Base-by-base conservation (phyloP, 106 monocot species). In the Chionographis japonica region DNA sequence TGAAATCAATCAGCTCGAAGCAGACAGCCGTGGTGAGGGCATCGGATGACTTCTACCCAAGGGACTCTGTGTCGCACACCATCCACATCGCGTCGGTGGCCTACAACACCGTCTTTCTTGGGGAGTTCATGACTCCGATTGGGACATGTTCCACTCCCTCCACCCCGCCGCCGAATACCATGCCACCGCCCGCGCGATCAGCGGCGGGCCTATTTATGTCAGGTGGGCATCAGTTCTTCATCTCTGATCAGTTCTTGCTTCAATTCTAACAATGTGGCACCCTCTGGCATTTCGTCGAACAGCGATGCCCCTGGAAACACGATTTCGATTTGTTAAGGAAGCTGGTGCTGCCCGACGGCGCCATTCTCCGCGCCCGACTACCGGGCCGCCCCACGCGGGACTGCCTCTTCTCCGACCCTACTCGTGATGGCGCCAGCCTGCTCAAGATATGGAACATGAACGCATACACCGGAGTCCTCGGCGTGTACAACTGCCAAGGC, bases 371-470 rank as follows among this genome's bases (percentile, higher is more conserved):
- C 12, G 90, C 98, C 4, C 69, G 72, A 3, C 70, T 98, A 12
- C 98, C 92, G 3, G 98, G 89, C 39, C 84, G 98, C 5, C 98
- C 98, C 4, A 98, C 98, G 2, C 27, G 37, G 36, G 92, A 93
- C 51, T 98, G 98, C 79, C 90, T 98, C 60, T 98, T 98, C 73
- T 58, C 90, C 3, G 98, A 98, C 60, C 92, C 92, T 8, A 69
- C 98, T 62, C 89, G 98, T 4, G 90, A 98, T 43, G 87, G 93
- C 11, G 68, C 83, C 58, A 94, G 86, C 72, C 77, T 97, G 80
- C 86, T 97, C 27, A 97, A 92, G 92, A 92, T 97, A 70, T 97
- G 95, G 95, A 97, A 92, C 82, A 92, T 97, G 86, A 97, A 97
- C 89, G 92, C 86, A 50, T 83, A 74, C 80, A 89, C 86, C 2